Evolutionary conservation across 345 rosid species (phyloP).

Genomic region (Eucalyptus virginea): DNA sequence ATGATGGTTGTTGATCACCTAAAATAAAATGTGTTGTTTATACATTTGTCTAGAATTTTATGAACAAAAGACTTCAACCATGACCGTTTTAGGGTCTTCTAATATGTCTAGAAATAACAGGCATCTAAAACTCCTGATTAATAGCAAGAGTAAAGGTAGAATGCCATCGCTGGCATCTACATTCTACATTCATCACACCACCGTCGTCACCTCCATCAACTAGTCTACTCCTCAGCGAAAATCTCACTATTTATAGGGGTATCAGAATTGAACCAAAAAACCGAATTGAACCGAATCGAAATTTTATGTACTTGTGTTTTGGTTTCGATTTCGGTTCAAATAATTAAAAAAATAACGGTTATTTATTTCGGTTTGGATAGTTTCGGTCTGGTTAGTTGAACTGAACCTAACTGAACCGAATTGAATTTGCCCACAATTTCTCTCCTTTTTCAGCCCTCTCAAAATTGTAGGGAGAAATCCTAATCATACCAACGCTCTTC

Average conservation of each 20-base stretch:
- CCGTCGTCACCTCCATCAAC: neutral
- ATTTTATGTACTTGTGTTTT: too few relatives aligned
- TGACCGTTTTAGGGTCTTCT: neutral
- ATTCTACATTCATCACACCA: neutral
- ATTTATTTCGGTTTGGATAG: fast-evolving
- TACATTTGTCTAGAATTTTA: neutral
- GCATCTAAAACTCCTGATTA: neutral
- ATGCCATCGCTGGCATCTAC: neutral
- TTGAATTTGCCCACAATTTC: too few relatives aligned
- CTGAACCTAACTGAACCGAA: too few relatives aligned
- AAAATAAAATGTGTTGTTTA: neutral
- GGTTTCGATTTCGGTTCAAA: too few relatives aligned
- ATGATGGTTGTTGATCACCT: neutral
- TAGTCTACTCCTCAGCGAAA: neutral
- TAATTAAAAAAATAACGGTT: too few relatives aligned
- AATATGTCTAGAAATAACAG: neutral
- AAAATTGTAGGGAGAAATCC: too few relatives aligned
- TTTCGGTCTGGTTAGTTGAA: too few relatives aligned
- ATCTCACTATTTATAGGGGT: neutral
- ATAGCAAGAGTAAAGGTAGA: neutral
- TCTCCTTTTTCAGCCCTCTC: too few relatives aligned
- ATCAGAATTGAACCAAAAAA: fast-evolving
- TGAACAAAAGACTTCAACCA: neutral
- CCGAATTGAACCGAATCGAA: fast-evolving
- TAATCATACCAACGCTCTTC: too few relatives aligned